Base-by-base conservation (phyloP, 805 yeast species). In the Wickerhamiella kurtzmanii region DNA sequence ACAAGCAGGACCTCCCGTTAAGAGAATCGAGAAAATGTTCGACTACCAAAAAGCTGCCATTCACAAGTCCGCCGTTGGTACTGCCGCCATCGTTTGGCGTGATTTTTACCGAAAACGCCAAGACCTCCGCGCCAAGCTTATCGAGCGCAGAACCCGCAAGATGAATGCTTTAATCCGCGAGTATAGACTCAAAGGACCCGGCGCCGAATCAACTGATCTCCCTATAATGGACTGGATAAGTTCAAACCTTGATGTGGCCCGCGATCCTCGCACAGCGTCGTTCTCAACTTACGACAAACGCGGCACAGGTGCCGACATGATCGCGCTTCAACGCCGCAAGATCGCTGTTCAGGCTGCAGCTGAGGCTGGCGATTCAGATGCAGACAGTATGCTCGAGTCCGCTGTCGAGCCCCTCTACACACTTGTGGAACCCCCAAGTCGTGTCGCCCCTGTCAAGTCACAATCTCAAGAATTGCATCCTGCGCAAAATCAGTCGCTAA, bases 21-120 rank as follows among this genome's bases (percentile, higher is more conserved):
- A 46, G 32, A 19, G 35, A n/a, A 8, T 38, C 18, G 16, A 38
- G 25, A 13, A 17, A 6, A 35, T 41, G 39, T 47, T n/a, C 36
- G 25, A 53, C 32, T 58, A 58, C 53, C 55, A 58, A 43, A 22
- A 45, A 16, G 25, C 43, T 2, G 48, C 51, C 53, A 48, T 59
- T 44, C 43, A 37, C 16, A 37, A 47, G 18, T 53, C 48, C 6
- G 45, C 61, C 9, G 36, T 37, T 8, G 59, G 57, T 16, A 60
- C 58, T 32, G 48, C 50, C 11, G 50, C 52, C 16, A 49, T 54
- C 41, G 51, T 54, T 8, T 60, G 64, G 65, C 48, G 60, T 20
- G 61, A 63, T 47, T 64, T 56, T 49, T 28, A 50, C 50, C 54
- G 58, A 35, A 54, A 50, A 19, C 55, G 53, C 42, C 50, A 39